These are phyloP conservation scores for Globisporangium megalacanthum DNA, from an alignment of 352 stramenopile genomes.

Conservation along the genomic window DNA sequence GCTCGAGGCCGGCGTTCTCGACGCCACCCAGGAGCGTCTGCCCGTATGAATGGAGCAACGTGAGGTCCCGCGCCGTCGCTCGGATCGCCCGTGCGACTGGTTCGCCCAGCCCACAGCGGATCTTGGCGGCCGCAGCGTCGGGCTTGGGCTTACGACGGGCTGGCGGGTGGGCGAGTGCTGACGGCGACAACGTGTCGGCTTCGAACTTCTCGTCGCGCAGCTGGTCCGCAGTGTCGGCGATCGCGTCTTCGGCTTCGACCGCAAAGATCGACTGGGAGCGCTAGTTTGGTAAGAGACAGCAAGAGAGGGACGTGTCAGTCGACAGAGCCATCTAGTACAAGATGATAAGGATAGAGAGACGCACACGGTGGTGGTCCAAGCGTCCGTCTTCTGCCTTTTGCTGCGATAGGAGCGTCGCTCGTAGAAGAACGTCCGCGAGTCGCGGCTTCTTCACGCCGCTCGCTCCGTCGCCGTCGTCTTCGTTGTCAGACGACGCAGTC, in stretches of 20 bases:
- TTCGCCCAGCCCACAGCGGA: conserved; percentile 52
- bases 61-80: conserved; percentile 52
- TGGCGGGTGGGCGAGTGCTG: conserved; percentile 17
- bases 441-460: conserved; percentile 21
- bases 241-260: conserved; percentile 29
- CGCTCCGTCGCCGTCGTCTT: conserved; percentile 1
- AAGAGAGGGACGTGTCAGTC: not conserved
- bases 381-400: conserved; percentile 14
- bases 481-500: not conserved
- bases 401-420: conserved; percentile 58
- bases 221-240: conserved; percentile 53
- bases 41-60: conserved; percentile 41
- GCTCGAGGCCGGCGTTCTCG: conserved; percentile 21
- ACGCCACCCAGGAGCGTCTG: conserved; percentile 39
- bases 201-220: conserved; percentile 52
- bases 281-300: not conserved
- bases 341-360: not conserved
- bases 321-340: not conserved
- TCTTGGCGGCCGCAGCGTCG: conserved; percentile 30
- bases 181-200: conserved; percentile 50
- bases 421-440: conserved; percentile 51
- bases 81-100: conserved; percentile 46
- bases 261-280: not conserved
- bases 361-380: not conserved
- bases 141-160: conserved; percentile 11